Percentiles rank a stretch among this genome's conserved stretches.
These are phyloP conservation scores for Pleurotus giganteus DNA, from an alignment of 768 basidiomycete species.

Conservation along the genomic window DNA sequence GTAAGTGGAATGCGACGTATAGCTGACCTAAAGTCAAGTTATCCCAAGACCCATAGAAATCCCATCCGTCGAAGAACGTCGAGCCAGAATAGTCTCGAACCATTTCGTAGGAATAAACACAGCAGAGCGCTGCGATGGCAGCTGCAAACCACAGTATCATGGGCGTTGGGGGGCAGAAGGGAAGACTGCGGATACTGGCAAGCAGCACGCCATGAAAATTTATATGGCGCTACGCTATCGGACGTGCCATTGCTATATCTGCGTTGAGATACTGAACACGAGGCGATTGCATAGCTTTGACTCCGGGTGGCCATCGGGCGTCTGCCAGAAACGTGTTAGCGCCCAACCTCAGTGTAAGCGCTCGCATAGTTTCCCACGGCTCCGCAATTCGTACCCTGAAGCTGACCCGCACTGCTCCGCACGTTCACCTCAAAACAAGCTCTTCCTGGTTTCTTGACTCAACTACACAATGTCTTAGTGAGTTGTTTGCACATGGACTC, in stretches of 20 bases:
- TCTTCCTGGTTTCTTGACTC: background rate
- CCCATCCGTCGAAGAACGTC: conserved; percentile 49
- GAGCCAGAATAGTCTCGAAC: conserved; percentile 41
- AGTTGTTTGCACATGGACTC: background rate
- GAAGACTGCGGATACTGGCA: background rate
- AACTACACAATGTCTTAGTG: conserved; percentile 5
- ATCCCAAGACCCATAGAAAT: conserved; percentile 45
- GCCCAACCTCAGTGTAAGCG: too few species aligned
- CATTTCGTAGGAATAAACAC: conserved; percentile 28
- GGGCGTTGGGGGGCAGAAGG: background rate
- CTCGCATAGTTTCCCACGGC: background rate
- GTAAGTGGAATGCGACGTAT: too few species aligned
- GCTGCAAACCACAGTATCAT: background rate
- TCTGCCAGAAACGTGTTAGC: too few species aligned
- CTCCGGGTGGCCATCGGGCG: too few species aligned
- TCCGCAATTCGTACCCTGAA: background rate
- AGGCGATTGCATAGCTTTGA: background rate
- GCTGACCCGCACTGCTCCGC: conserved; percentile 1
- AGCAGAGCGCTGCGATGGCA: background rate
- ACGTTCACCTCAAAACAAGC: background rate
- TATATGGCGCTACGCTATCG: background rate
- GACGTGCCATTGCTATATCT: background rate
- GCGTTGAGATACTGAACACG: background rate
- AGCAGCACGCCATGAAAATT: background rate
- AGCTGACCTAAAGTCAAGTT: conserved; percentile 25